Evolutionary conservation across 495 filamentous ascomycete species (phyloP).

Genomic region (Neurospora tetraspora): DNA sequence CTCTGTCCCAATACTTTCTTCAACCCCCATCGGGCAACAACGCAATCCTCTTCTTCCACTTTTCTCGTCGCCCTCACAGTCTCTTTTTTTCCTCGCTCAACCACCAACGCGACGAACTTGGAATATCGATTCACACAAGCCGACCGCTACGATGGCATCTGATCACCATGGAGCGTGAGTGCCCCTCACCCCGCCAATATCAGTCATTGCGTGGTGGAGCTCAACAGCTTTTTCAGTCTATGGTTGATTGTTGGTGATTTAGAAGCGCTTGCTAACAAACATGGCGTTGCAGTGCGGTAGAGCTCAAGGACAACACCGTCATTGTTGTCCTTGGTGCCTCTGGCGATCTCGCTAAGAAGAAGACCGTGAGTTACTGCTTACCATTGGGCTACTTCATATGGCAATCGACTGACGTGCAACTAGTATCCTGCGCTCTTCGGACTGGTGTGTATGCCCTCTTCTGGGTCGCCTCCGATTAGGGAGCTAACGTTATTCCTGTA

Average conservation of each 20-base stretch:
- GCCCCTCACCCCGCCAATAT: conserved; percentile 29
- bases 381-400: conserved; percentile 4
- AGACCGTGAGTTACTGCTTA: conserved; percentile 61
- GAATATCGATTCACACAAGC: conserved; percentile 1
- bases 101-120: background rate
- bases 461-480: background rate
- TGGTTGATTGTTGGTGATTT: background rate
- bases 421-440: conserved; percentile 98
- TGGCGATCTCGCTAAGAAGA: conserved; percentile 98
- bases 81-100: background rate
- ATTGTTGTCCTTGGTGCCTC: conserved; percentile 97
- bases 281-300: conserved; percentile 40
- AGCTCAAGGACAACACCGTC: conserved; percentile 97
- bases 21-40: conserved; percentile 9
- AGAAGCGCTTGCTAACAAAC: conserved; percentile 3
- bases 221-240: conserved; percentile 2
- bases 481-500: conserved; percentile 31
- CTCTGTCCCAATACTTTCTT: conserved; percentile 14
- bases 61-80: background rate
- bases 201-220: conserved; percentile 14
- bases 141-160: conserved; percentile 31
- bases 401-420: conserved; percentile 23
- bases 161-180: conserved; percentile 33
- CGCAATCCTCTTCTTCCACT: conserved; percentile 3
- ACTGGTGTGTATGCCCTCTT: conserved; percentile 56